These are phyloP conservation scores for Leccinellum rugosiceps DNA, from an alignment of 768 basidiomycete genomes.

Conservation along the genomic window DNA sequence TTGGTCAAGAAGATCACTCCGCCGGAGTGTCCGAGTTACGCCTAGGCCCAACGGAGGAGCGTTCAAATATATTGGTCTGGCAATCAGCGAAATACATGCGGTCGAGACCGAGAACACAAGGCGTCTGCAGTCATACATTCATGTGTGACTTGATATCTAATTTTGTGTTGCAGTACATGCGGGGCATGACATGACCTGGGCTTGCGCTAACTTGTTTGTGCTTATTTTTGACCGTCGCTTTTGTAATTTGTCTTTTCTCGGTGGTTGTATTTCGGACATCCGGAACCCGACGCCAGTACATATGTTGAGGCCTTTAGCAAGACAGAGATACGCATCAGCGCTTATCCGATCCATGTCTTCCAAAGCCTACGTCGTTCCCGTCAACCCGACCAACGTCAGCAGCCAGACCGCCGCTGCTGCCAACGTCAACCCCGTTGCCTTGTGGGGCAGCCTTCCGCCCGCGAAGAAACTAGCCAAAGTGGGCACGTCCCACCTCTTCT, in stretches of 20 bases:
- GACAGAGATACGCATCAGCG: constrained; percentile 21
- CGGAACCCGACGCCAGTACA: constrained; percentile 25
- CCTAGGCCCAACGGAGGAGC: too few relatives aligned
- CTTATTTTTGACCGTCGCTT: background rate
- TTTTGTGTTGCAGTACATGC: too few relatives aligned
- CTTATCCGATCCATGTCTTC: constrained; percentile 45
- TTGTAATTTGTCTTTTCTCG: background rate
- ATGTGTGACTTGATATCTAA: too few relatives aligned
- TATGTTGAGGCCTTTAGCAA: constrained; percentile 14
- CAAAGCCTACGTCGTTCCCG: constrained; percentile 54
- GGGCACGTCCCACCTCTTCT: constrained; percentile 65
- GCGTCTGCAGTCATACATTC: background rate
- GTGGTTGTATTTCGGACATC: constrained; percentile 7
- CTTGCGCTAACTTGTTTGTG: background rate
- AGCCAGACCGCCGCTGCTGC: constrained; percentile 28
- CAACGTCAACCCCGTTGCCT: constrained; percentile 42
- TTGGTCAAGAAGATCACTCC: too few relatives aligned
- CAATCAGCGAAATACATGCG: background rate
- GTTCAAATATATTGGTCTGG: too few relatives aligned
- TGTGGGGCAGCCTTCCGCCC: constrained; percentile 52
- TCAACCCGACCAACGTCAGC: constrained; percentile 42
- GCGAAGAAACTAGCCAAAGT: constrained; percentile 53
- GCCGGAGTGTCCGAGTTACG: too few relatives aligned
- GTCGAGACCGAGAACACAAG: background rate
- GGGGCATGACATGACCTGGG: background rate